phyloP scores from a whole-genome alignment of 805 yeast genomes.

The Grigorovia yakushimaensis region DNA sequence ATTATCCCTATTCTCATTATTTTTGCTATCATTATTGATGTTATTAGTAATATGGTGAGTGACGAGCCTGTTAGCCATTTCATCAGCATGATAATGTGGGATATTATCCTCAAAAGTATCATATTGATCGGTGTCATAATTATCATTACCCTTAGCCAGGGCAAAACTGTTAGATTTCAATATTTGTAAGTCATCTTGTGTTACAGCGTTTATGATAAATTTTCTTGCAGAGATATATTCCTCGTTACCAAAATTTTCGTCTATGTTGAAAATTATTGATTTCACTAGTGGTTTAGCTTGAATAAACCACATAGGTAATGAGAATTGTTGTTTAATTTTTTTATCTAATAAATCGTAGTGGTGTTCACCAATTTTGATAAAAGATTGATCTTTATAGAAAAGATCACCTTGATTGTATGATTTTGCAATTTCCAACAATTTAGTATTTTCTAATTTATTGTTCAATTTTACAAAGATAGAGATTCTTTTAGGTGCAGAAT shows the following conservation, averaged over 20 bases:
- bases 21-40: background rate
- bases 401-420: constrained; percentile 11
- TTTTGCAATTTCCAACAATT: constrained; percentile 11
- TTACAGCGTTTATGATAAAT: constrained; percentile 35
- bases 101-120: background rate
- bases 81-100: background rate
- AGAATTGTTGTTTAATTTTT: constrained; percentile 22
- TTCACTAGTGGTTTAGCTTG: constrained; percentile 24
- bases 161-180: constrained; percentile 15
- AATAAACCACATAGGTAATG: constrained; percentile 26
- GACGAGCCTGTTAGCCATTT: background rate
- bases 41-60: background rate
- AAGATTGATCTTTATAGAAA: constrained; percentile 14
- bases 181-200: constrained; percentile 27
- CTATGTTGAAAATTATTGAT: constrained; percentile 25
- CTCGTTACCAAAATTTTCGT: constrained; percentile 31
- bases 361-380: constrained; percentile 23
- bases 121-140: constrained; percentile 17
- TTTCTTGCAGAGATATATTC: constrained; percentile 31
- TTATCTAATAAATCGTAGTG: constrained; percentile 19
- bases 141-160: background rate
- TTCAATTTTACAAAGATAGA: constrained; percentile 25
- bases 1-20: background rate
- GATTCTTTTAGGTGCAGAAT: constrained; percentile 32
- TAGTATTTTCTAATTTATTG: constrained; percentile 5